phyloP scores from a whole-genome alignment of 1,284 basidiomycete genomes.

The Ceratobasidium theobromae region DNA sequence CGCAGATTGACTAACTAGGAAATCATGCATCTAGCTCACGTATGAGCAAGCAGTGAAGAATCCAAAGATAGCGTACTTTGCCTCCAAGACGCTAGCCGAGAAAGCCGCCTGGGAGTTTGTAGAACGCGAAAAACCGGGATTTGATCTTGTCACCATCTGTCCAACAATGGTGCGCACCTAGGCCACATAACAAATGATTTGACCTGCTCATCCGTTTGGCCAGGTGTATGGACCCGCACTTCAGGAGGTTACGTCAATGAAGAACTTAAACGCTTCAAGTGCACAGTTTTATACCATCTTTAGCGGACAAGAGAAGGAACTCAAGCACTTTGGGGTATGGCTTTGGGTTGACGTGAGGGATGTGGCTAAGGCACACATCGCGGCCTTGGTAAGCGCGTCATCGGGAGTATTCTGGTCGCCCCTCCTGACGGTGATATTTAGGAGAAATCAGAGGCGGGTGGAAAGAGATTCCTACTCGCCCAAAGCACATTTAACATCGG shows the following conservation, averaged over 20 bases:
- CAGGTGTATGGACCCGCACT: constrained; percentile 29
- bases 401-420: too few relatives aligned
- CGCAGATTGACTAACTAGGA: not conserved
- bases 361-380: constrained; percentile 20
- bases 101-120: constrained; percentile 36
- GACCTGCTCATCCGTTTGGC: not conserved
- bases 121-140: constrained; percentile 34
- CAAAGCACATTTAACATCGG: constrained; percentile 31
- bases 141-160: constrained; percentile 34
- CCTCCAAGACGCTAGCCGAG: constrained; percentile 41
- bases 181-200: not conserved
- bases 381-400: constrained; percentile 2
- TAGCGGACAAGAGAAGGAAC: constrained; percentile 18
- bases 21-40: constrained; percentile 7
- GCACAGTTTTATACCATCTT: constrained; percentile 27
- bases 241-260: constrained; percentile 23
- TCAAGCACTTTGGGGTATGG: not conserved
- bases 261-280: constrained; percentile 12
- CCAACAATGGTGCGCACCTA: constrained; percentile 33
- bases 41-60: constrained; percentile 17
- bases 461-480: constrained; percentile 29
- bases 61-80: constrained; percentile 37
- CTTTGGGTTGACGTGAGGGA: constrained; percentile 31
- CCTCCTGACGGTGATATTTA: too few relatives aligned
- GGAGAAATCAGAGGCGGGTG: constrained; percentile 25